phyloP scores from a whole-genome alignment of 2,329 filamentous ascomycete species.

The Aspergillus chevalieri region DNA sequence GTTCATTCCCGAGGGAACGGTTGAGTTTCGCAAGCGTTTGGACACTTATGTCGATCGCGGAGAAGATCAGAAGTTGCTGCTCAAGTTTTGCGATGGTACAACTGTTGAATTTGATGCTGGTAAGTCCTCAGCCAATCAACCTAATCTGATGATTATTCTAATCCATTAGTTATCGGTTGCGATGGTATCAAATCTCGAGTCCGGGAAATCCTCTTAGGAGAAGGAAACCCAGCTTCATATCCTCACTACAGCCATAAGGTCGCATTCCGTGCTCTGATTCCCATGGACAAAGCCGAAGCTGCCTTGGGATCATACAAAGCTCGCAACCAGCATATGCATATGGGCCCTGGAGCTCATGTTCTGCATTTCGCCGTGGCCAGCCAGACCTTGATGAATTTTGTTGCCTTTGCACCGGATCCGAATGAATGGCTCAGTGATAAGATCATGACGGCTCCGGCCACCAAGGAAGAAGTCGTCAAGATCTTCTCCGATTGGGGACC shows the following conservation, averaged over 20 bases:
- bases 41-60: conserved; percentile 21
- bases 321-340: conserved; percentile 49
- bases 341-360: conserved; percentile 52
- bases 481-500: conserved; percentile 25
- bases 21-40: conserved; percentile 31
- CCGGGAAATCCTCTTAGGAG: conserved; percentile 48
- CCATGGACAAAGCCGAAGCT: conserved; percentile 49
- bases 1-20: conserved; percentile 32
- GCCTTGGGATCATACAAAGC: conserved; percentile 47
- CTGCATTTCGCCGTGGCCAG: conserved; percentile 46
- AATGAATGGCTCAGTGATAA: background rate
- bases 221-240: conserved; percentile 38
- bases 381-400: background rate
- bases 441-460: background rate
- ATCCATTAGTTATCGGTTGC: conserved; percentile 45
- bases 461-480: background rate
- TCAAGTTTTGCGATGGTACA: conserved; percentile 43
- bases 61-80: conserved; percentile 14
- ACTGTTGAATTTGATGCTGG: conserved; percentile 37
- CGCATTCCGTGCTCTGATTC: conserved; percentile 57
- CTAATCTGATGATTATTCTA: background rate
- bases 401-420: background rate
- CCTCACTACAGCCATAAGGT: conserved; percentile 53
- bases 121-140: background rate
- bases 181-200: conserved; percentile 59